Evolutionary conservation across 2,329 filamentous ascomycete species (phyloP), one percentile per base, ranked within the genome.

Genomic region (Penicillium sp.): DNA sequence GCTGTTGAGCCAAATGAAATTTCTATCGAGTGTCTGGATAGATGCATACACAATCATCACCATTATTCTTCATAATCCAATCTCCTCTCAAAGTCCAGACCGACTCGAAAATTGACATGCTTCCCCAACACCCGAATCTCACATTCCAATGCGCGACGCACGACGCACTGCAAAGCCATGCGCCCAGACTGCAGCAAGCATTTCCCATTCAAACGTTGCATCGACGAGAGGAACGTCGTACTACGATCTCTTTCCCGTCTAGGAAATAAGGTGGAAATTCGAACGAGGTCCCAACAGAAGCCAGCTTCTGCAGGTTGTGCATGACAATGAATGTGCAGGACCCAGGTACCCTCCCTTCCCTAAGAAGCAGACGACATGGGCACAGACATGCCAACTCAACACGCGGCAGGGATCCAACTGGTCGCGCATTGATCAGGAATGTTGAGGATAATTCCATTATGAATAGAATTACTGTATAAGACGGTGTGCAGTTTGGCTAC

Each of bases 141-240:
- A 68, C 66, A 68, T 68, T 67, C 66, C 66, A 66, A 65, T 67
- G 64, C 63, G 47, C 57, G 37, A 57, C 34, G 61, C 51, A 50
- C 57, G 37, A 57, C 34, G 61, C 51, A 63, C 58, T 50, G 54
- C 49, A 53, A 31, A 17, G 14, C 54, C 39, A 58, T 57, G 25
- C 55, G 22, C 37, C 51, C 17, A 35, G 35, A 25, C 59, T 51
- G 57, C 55, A 49, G 58, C 35, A 35, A 38, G 42, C 43, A 60
- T 57, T 54, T 38, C 10, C 25, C 48, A 41, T 7, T 48, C 25
- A 31, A 49, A 45, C 38, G 48, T 59, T 61, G 52, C 59, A 58
- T 61, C 10, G 51, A 41, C 37, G 12, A n/a, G 28, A 51, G 15
- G 12, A 34, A 35, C 38, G 37, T 55, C 48, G 51, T 38, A 48